A percentile compares a stretch with the other conserved stretches of the same genome.
Conservation (phyloP, 306 rosid species). For the Corylus americana region DNA sequence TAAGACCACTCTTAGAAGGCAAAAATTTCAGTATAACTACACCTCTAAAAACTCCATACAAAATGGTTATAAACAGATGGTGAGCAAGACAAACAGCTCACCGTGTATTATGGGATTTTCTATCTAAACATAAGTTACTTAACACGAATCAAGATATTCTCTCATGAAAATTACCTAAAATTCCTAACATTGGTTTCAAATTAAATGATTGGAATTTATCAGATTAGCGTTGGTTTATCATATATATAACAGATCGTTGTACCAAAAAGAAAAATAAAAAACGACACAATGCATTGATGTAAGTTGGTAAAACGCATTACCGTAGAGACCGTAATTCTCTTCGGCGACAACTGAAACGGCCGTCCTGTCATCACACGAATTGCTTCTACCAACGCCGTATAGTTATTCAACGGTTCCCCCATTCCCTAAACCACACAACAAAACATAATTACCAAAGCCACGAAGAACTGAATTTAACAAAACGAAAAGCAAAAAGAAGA, state of each 20-base stretch:
- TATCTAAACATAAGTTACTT: too few relatives aligned
- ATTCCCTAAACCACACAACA: slow-evolving; percentile 58
- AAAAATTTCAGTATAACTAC: background rate
- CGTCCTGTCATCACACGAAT: slow-evolving; percentile 71
- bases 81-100: too few relatives aligned
- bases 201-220: too few relatives aligned
- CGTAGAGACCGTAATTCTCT: slow-evolving; percentile 84
- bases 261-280: too few relatives aligned
- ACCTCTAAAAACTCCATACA: background rate
- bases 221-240: too few relatives aligned
- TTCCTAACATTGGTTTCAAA: too few relatives aligned
- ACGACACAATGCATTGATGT: too few relatives aligned
- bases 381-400: slow-evolving; percentile 77
- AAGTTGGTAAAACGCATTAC: slow-evolving; percentile 28
- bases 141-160: too few relatives aligned
- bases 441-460: background rate
- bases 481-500: background rate
- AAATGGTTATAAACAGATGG: background rate
- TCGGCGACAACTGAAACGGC: slow-evolving; percentile 81
- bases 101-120: too few relatives aligned
- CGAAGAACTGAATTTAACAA: background rate
- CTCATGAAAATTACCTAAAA: too few relatives aligned
- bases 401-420: slow-evolving; percentile 96
- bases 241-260: too few relatives aligned
- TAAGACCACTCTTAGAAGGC: background rate